A percentile compares a stretch with the other conserved stretches of the same genome.
These are phyloP conservation scores for Lepidium didymum DNA, from an alignment of 345 rosid species.

Conservation along the genomic window DNA sequence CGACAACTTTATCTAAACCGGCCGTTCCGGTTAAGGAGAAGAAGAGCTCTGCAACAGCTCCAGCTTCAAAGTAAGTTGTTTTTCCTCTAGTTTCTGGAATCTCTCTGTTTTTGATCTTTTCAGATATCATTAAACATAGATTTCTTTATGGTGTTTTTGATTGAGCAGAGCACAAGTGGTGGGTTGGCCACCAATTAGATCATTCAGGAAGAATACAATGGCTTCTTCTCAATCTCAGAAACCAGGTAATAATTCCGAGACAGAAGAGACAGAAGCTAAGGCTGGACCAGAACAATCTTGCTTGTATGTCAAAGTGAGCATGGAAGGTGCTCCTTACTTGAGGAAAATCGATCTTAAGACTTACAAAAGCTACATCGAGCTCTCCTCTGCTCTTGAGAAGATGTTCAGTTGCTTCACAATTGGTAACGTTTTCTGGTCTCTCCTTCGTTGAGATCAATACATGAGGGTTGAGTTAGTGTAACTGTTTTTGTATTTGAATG, in stretches of 20 bases:
- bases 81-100: neutral
- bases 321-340: slow-evolving; percentile 78
- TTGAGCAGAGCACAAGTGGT: slow-evolving; percentile 58
- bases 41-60: slow-evolving; percentile 39
- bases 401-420: slow-evolving; percentile 76
- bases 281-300: slow-evolving; percentile 38
- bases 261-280: slow-evolving; percentile 37
- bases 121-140: neutral
- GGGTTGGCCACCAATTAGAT: slow-evolving; percentile 86
- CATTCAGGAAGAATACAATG: slow-evolving; percentile 68
- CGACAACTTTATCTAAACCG: slow-evolving; percentile 30
- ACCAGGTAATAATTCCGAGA: slow-evolving; percentile 26
- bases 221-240: slow-evolving; percentile 49
- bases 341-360: slow-evolving; percentile 69
- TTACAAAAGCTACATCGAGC: slow-evolving; percentile 49
- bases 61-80: slow-evolving; percentile 43
- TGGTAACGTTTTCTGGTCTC: slow-evolving; percentile 29
- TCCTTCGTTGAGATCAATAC: neutral
- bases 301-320: slow-evolving; percentile 67
- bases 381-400: slow-evolving; percentile 59
- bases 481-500: neutral
- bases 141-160: neutral
- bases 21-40: slow-evolving; percentile 33
- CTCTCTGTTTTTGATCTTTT: neutral
- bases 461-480: neutral